Evolutionary conservation across 345 rosid genomes (phyloP).

Genomic region (Arabidopsis arenosa): DNA sequence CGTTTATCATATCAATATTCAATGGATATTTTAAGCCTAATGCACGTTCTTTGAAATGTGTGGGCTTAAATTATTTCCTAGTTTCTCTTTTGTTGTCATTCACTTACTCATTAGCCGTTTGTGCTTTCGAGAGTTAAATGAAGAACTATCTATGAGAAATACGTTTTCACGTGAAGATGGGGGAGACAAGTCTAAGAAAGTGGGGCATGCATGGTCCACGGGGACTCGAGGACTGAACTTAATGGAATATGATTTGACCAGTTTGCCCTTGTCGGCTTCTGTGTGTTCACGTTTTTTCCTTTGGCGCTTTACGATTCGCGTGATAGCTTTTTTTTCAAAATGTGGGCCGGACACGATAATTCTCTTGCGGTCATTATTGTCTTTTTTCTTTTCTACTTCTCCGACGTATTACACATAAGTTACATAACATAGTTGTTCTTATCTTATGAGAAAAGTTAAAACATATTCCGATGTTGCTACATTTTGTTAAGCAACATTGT

Average conservation of each 20-base stretch:
- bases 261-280: constrained; percentile 25
- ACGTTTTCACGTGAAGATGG: constrained; percentile 37
- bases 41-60: constrained; percentile 2
- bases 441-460: not conserved
- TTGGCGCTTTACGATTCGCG: constrained; percentile 35
- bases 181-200: not conserved
- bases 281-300: constrained; percentile 6
- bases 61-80: not conserved
- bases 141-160: not conserved
- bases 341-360: constrained; percentile 31
- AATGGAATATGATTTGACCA: constrained; percentile 16
- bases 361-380: constrained; percentile 12
- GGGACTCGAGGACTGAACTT: constrained; percentile 19
- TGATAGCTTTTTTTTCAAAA: constrained; percentile 25
- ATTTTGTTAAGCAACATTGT: not conserved
- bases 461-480: not conserved
- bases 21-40: constrained; percentile 4
- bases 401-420: not conserved
- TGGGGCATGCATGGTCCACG: constrained; percentile 28
- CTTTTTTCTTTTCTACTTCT: constrained; percentile 6
- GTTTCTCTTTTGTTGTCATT: not conserved
- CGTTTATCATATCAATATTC: not conserved
- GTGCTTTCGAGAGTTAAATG: not conserved
- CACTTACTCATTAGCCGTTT: not conserved
- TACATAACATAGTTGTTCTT: not conserved